Evolutionary conservation across 768 basidiomycete genomes (phyloP).

Genomic region (Kondoa subrosea): DNA sequence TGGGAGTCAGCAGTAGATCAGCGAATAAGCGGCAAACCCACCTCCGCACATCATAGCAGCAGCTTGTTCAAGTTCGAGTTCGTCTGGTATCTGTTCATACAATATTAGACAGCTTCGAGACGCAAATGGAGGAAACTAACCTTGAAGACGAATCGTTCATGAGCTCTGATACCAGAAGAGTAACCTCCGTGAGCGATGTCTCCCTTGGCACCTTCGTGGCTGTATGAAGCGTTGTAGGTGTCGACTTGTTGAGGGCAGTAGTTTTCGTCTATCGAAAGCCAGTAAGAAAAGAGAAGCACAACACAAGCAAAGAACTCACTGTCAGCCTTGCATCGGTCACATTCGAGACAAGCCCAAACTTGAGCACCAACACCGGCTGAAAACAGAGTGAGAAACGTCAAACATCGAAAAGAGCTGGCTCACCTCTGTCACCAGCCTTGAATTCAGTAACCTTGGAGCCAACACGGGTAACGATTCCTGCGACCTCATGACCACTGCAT

Average conservation of each 20-base stretch:
- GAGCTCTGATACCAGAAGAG: constrained; percentile 29
- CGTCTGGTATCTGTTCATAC: constrained; percentile 34
- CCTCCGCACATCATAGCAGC: constrained; percentile 15
- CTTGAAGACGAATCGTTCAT: constrained; percentile 31
- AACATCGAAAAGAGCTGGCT: constrained; percentile 6
- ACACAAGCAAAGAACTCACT: background rate
- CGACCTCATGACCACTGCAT: constrained; percentile 23
- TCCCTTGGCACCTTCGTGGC: too few species aligned
- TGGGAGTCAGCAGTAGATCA: constrained; percentile 28
- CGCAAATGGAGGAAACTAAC: too few species aligned
- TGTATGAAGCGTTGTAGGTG: constrained; percentile 22
- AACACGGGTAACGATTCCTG: constrained; percentile 28
- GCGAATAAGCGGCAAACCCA: background rate
- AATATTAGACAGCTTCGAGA: too few species aligned
- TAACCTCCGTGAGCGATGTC: constrained; percentile 30
- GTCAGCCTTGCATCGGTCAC: background rate
- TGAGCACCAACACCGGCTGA: background rate
- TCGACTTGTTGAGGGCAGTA: constrained; percentile 5
- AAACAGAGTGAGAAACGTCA: background rate
- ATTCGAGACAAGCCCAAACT: background rate
- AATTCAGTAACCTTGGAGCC: constrained; percentile 33
- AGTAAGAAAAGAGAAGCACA: too few species aligned
- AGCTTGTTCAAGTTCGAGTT: constrained; percentile 29
- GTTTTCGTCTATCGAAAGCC: too few species aligned
- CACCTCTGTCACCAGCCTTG: constrained; percentile 28